phyloP scores from a whole-genome alignment of 2,329 filamentous ascomycete species.

The Trichophyton equinum region DNA sequence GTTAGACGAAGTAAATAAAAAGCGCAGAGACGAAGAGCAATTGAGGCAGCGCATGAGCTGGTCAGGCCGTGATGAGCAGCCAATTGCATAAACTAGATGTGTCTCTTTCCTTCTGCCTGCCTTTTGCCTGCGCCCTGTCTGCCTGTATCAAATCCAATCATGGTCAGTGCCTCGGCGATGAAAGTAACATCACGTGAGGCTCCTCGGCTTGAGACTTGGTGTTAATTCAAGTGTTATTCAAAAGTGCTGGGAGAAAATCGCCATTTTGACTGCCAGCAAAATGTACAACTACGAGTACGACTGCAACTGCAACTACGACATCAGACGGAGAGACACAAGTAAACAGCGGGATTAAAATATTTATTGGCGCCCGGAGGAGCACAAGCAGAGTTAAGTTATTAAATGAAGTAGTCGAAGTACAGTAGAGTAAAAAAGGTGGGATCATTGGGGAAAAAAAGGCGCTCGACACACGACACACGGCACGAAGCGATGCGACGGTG shows the following conservation, averaged over 20 bases:
- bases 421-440: background rate
- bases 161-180: too few relatives aligned
- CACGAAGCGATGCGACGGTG: background rate
- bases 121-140: too few relatives aligned
- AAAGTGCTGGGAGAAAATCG: too few relatives aligned
- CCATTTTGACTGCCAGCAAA: too few relatives aligned
- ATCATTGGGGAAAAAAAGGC: background rate
- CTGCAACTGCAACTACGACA: too few relatives aligned
- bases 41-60: background rate
- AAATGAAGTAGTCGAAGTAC: background rate
- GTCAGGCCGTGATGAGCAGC: background rate
- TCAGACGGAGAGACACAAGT: background rate
- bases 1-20: background rate
- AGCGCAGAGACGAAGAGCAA: background rate
- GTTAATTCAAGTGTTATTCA: too few relatives aligned
- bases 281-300: too few relatives aligned
- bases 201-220: too few relatives aligned
- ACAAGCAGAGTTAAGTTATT: background rate
- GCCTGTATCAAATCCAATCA: too few relatives aligned
- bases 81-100: background rate
- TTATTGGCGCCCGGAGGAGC: background rate
- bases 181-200: too few relatives aligned
- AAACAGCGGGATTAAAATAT: background rate
- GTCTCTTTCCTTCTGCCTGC: background rate
- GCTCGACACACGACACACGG: background rate